Conservation (phyloP, 192 early-diverging fungal species). For the Rhizoclosmatium sp. region DNA sequence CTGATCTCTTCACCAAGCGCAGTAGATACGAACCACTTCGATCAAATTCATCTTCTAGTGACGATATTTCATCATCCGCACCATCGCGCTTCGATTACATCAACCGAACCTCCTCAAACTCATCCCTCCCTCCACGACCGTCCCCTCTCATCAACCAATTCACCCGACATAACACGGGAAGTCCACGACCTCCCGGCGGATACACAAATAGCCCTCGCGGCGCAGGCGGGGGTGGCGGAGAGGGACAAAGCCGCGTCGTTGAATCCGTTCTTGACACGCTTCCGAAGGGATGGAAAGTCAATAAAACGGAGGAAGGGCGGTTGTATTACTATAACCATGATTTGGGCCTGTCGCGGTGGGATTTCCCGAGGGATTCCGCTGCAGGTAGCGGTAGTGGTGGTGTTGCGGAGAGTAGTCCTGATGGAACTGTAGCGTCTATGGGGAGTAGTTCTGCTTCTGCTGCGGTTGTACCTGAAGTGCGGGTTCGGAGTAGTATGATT, state of each 20-base stretch:
- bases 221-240: background rate
- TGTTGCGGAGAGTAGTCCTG: background rate
- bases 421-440: background rate
- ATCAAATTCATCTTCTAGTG: background rate
- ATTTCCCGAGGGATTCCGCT: conserved; percentile 32
- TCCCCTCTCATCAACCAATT: background rate
- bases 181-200: too few species aligned
- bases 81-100: background rate
- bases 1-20: conserved; percentile 14
- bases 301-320: conserved; percentile 41
- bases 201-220: background rate
- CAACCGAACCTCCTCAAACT: background rate
- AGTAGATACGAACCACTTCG: background rate
- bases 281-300: conserved; percentile 43
- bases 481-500: conserved; percentile 21
- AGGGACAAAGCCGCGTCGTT: background rate
- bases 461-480: conserved; percentile 14
- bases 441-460: background rate
- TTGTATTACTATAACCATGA: conserved; percentile 48
- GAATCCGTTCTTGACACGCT: conserved; percentile 37
- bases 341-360: conserved; percentile 42
- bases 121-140: background rate
- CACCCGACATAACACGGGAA: too few species aligned
- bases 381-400: background rate
- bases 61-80: background rate